These are phyloP conservation scores for Ogataea populi-albae DNA, from an alignment of 805 yeast genomes.

Conservation along the genomic window DNA sequence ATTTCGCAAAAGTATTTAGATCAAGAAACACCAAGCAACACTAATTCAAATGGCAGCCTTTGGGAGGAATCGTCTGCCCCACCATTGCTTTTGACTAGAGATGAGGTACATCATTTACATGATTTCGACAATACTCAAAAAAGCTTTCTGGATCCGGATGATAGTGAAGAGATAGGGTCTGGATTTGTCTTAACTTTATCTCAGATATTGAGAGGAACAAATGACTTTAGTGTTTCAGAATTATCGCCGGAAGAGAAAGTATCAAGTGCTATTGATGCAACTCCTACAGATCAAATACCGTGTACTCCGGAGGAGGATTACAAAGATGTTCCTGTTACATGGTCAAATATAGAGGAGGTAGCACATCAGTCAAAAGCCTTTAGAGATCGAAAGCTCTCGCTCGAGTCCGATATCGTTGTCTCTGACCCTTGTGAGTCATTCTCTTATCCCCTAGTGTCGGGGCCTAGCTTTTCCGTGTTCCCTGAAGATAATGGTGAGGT, in stretches of 20 bases:
- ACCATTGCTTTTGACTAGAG: conserved; percentile 17
- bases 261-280: neutral
- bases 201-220: conserved; percentile 13
- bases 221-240: no score
- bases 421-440: neutral
- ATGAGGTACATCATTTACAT: conserved; percentile 18
- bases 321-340: conserved; percentile 7
- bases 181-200: conserved; percentile 17
- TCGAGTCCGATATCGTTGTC: neutral
- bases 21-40: conserved; percentile 5
- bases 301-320: conserved; percentile 17
- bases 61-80: conserved; percentile 21
- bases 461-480: conserved; percentile 14
- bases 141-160: conserved; percentile 16
- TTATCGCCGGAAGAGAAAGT: neutral
- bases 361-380: conserved; percentile 5
- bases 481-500: conserved; percentile 4
- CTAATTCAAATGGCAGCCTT: conserved; percentile 1
- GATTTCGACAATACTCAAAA: conserved; percentile 17
- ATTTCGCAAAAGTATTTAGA: conserved; percentile 23
- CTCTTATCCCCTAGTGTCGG: neutral
- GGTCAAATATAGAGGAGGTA: conserved; percentile 5
- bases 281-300: conserved; percentile 9
- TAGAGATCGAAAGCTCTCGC: neutral
- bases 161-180: conserved; percentile 8